Evolutionary conservation across 345 rosid species (phyloP).

Genomic region (Stellera chamaejasme): DNA sequence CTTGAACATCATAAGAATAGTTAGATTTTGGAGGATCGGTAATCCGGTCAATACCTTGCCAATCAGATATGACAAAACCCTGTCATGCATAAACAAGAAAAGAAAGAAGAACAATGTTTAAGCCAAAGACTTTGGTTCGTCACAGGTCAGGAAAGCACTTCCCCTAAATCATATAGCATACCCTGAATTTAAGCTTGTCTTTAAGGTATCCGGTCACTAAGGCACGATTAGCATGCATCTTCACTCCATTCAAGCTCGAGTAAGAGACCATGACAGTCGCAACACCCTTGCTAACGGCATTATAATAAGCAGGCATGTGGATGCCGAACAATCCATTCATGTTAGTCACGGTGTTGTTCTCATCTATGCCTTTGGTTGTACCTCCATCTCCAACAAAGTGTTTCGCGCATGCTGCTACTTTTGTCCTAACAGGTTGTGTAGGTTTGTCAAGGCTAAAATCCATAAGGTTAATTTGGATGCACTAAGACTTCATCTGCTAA

Average conservation of each 20-base stretch:
- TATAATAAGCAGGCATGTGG: slow-evolving; percentile 47
- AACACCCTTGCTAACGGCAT: slow-evolving; percentile 45
- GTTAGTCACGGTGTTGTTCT: slow-evolving; percentile 40
- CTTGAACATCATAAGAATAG: slow-evolving; percentile 34
- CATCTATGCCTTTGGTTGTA: slow-evolving; percentile 42
- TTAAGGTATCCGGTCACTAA: slow-evolving; percentile 43
- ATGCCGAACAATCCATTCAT: slow-evolving; percentile 31
- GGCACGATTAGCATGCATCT: slow-evolving; percentile 43
- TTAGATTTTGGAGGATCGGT: slow-evolving; percentile 43
- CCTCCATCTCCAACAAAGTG: slow-evolving; percentile 64
- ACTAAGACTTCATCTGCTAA: too few relatives aligned
- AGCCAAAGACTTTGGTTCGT: slow-evolving; percentile 3
- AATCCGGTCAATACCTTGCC: slow-evolving; percentile 52
- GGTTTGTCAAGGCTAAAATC: too few relatives aligned
- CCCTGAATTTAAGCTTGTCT: slow-evolving; percentile 42
- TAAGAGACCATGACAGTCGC: slow-evolving; percentile 52
- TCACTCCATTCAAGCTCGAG: slow-evolving; percentile 48
- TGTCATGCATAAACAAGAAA: neutral
- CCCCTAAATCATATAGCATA: slow-evolving; percentile 1
- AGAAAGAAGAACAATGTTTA: neutral
- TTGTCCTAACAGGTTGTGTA: slow-evolving; percentile 21
- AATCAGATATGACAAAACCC: slow-evolving; percentile 49
- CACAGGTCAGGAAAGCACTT: neutral
- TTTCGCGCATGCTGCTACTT: slow-evolving; percentile 53
- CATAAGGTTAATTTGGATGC: too few relatives aligned